Evolutionary conservation across 208 protist genomes (phyloP), one percentile per base, ranked within the genome.

Genomic region (Leishmania guyanensis): DNA sequence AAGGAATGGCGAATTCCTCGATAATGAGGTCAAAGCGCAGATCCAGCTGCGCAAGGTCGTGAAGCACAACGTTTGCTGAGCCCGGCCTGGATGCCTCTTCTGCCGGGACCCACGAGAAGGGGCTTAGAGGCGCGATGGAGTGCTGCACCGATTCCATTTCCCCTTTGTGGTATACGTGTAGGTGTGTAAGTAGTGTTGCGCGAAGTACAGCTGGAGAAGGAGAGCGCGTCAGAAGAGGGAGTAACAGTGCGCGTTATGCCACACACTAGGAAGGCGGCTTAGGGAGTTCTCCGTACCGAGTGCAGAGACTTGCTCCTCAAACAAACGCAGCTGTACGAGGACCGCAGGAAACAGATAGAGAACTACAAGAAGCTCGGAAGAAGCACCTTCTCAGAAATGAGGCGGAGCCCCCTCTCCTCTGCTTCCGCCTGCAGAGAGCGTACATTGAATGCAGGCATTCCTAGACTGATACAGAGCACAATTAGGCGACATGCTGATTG

Each of bases 11-110:
- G 65, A 90, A 85, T 69, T 93, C 84, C 68, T 89, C 88, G 6
- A 88, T 68, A 54, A 97, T 80, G 16, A 94, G 77, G 66, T 96
- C 91, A 77, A 97, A 94, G 51, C 88, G 86, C 26, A 95, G 78
- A 53, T 91, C 88, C 22, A 95, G 79, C 36, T 88, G 82, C 22
- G 78, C 81, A 17, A 94, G 88, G 58, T 90, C 85, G 77, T 91
- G 68, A 76, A 87, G 88, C 20, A 91, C 85, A 5, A 66, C 64
- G 33, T 85, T 85, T 12, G 82, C 82, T 0, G 56, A 54, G 71
- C 65, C 69, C 10, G 60, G 46, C 14, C 26, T 69, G 26, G n/a
- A 1, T 51, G 39, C 64, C 5, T 76, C 66, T 75, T 74, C 56
- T 50, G 76, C 70, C 83, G 84, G 39, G 81, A 88, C 22, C 90